phyloP scores from a whole-genome alignment of 495 filamentous ascomycete species.

The Penicillium pancosmium region DNA sequence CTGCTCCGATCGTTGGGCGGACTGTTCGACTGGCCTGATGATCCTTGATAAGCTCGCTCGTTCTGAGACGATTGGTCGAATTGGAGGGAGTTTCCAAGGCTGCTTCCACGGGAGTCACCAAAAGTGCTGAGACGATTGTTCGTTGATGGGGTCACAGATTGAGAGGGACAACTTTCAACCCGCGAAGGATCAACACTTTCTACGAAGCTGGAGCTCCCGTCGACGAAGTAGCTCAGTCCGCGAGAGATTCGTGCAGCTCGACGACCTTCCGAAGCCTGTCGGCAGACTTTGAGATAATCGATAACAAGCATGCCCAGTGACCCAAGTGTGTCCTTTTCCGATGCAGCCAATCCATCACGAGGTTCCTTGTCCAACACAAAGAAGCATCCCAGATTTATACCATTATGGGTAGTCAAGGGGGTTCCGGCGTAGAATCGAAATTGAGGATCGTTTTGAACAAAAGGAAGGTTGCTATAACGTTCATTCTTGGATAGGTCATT shows the following conservation, averaged over 20 bases:
- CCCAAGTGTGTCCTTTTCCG: constrained; percentile 45
- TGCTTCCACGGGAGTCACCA: constrained; percentile 30
- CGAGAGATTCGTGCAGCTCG: constrained; percentile 61
- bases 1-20: constrained; percentile 10
- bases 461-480: constrained; percentile 42
- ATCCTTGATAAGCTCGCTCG: constrained; percentile 20
- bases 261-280: constrained; percentile 58
- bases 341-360: constrained; percentile 34
- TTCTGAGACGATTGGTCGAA: constrained; percentile 3
- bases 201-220: constrained; percentile 52
- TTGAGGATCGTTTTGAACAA: constrained; percentile 43
- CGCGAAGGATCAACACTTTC: constrained; percentile 34
- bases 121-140: constrained; percentile 33
- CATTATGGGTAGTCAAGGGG: constrained; percentile 63
- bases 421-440: constrained; percentile 55
- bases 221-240: constrained; percentile 66
- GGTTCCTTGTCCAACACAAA: constrained; percentile 62
- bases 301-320: constrained; percentile 60
- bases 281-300: constrained; percentile 61
- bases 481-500: constrained; percentile 45
- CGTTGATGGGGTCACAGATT: constrained; percentile 30
- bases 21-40: constrained; percentile 23
- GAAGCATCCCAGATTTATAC: constrained; percentile 71
- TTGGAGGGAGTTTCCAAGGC: background rate
- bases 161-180: constrained; percentile 24